phyloP scores from a whole-genome alignment of 2,329 filamentous ascomycete genomes.

The Calonectria henricotiae region DNA sequence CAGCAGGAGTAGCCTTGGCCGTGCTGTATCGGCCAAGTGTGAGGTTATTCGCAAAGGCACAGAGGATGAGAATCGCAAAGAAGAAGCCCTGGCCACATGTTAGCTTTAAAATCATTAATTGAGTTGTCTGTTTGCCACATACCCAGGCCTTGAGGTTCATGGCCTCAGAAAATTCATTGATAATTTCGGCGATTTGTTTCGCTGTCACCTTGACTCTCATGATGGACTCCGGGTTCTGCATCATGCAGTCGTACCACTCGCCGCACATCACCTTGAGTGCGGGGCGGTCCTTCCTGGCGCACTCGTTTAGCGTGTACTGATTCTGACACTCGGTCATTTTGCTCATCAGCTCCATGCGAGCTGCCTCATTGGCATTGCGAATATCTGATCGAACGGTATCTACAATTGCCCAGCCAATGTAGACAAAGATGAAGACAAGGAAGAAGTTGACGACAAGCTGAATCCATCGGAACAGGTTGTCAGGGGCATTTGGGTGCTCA shows the following conservation, averaged over 20 bases:
- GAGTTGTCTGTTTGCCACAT: constrained; percentile 49
- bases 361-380: constrained; percentile 78
- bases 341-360: constrained; percentile 78
- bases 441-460: constrained; percentile 76
- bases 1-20: constrained; percentile 49
- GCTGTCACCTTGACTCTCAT: constrained; percentile 87
- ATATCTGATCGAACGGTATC: constrained; percentile 83
- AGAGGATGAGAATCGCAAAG: constrained; percentile 65
- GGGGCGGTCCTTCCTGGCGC: constrained; percentile 77
- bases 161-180: constrained; percentile 93
- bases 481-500: constrained; percentile 73
- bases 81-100: constrained; percentile 65
- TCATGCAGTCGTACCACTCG: constrained; percentile 91
- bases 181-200: constrained; percentile 90
- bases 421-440: constrained; percentile 71
- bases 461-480: constrained; percentile 74
- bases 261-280: constrained; percentile 82
- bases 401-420: constrained; percentile 80
- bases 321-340: constrained; percentile 83
- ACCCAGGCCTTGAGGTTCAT: constrained; percentile 86
- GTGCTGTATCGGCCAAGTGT: constrained; percentile 60
- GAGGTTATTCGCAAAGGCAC: constrained; percentile 69
- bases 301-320: constrained; percentile 84
- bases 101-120: constrained; percentile 30
- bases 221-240: constrained; percentile 83